Conservation (phyloP, 768 basidiomycete species). For the Stropharia rugosoannulata region DNA sequence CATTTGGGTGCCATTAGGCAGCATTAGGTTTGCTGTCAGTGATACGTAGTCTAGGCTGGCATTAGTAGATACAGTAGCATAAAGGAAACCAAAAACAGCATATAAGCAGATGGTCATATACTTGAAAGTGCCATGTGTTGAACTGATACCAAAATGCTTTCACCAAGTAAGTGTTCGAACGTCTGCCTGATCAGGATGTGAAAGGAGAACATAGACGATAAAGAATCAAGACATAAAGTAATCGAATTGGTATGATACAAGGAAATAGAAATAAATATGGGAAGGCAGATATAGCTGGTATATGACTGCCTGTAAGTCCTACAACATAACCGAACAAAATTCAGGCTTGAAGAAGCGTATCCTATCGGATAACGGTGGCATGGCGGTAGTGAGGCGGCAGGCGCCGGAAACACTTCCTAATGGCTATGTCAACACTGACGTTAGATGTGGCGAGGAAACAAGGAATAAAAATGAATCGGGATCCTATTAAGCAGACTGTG, state of each 20-base stretch:
- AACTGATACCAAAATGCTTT: too few relatives aligned
- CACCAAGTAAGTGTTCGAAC: too few relatives aligned
- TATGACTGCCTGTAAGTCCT: neutral
- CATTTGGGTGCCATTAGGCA: too few relatives aligned
- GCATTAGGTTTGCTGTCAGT: too few relatives aligned
- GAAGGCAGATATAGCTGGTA: neutral
- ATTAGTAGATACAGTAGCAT: too few relatives aligned
- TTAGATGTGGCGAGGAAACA: too few relatives aligned
- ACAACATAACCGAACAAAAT: neutral
- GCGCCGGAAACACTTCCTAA: neutral
- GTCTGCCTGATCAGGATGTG: too few relatives aligned
- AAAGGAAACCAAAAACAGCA: too few relatives aligned
- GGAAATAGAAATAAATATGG: neutral
- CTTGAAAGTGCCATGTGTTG: too few relatives aligned
- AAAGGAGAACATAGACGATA: too few relatives aligned
- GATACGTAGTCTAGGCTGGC: too few relatives aligned
- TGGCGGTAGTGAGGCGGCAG: neutral
- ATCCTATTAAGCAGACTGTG: conserved; percentile 27
- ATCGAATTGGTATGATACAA: neutral
- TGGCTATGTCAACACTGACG: neutral
- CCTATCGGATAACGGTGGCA: neutral
- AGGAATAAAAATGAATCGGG: neutral
- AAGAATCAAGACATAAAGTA: neutral
- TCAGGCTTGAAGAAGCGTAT: neutral
- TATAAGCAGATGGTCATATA: too few relatives aligned